Base-by-base conservation (phyloP, 345 rosid species). In the Citrus inodora region DNA sequence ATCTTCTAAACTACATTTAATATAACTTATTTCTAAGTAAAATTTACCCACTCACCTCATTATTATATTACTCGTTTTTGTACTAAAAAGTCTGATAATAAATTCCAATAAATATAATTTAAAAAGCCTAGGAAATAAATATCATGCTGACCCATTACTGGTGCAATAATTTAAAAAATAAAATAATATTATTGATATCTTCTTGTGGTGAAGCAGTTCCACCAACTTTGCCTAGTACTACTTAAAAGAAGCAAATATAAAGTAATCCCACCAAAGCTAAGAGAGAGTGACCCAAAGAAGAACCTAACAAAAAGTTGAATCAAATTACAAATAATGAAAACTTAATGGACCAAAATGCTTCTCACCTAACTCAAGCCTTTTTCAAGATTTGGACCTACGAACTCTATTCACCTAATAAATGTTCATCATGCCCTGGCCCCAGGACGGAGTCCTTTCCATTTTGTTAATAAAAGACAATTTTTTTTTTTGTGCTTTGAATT, bases 331-430 rank as follows among this genome's bases (percentile, higher is more conserved):
- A 19, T 32, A 17, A 32, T 13, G 21, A n/a, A 33, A 72, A 71
- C 6, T 62, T 16, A 19, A 70, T 32, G 86, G 82, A 80, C 22
- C 51, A 1, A 32, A 30, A 28, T 19, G 53, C 22, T 37, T 78
- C 75, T 76, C 80, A 84, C 91, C 91, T 30, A 85, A 85, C 67
- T 53, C 22, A 5, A 16, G 22, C 19, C 21, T 6, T 17, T 53
- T 21, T 53, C 58, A 17, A 53, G 22, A 53, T 53, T 53, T 53
- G 21, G 58, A 53, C 58, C 58, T 53, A 17, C 75, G 75, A 13
- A 79, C 2, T 7, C 1, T 6, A 22, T 6, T 28, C 37, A 63
- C 22, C 67, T 13, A 11, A 1, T 0, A 3, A 3, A 4, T 13
- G 4, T 13, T 11, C 51, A 19, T 30, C 37, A 14, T 27, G 33